Base-by-base conservation (phyloP, 352 stramenopile genomes). In the Phytophthora sp. region DNA sequence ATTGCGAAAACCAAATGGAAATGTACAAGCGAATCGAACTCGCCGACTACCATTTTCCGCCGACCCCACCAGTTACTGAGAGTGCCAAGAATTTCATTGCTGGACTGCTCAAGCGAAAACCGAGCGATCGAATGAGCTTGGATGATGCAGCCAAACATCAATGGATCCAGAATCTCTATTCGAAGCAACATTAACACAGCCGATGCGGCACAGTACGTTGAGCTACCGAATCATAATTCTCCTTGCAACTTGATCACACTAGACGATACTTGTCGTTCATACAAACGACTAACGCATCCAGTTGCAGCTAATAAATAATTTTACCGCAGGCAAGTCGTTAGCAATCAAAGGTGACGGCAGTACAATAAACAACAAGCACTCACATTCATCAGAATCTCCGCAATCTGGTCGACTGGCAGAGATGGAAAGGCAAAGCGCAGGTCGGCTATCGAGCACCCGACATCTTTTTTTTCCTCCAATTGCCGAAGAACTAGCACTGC, bases 1-100 rank as follows among this genome's bases (percentile, higher is more conserved):
- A 88, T 49, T 82, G 77, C 31, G 82, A 90, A 45, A 92, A 92
- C 33, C 78, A 90, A 65, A 79, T 88, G 69, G 86, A 94, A 27
- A 92, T 92, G 86, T 92, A 89, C 71, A 88, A 89, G 73, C 77
- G 78, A 46, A 92, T 92, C 54, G 70, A 83, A 50, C 61, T 71
- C 16, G 76, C 81, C 7, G 73, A 89, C 15, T 91, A 88, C 57
- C 38, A 71, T 15, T 94, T 92, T 30, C 82, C 86, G 4, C 57
- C 65, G 20, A 74, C 52, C 16, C 80, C 76, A 8, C 47, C 45
- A n/a, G 50, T 94, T 36, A 91, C 82, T 8, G 68, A 78, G 6
- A 71, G 42, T 2, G 86, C 86, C 11, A 90, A 86, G 54, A 76
- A 54, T 26, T 94, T 94, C 56, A 91, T 94, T 51, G 41, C 58